Percentiles rank a stretch among this genome's conserved stretches.
Evolutionary conservation across 768 basidiomycete genomes (phyloP).

Genomic region (Pisolithus microcarpus): DNA sequence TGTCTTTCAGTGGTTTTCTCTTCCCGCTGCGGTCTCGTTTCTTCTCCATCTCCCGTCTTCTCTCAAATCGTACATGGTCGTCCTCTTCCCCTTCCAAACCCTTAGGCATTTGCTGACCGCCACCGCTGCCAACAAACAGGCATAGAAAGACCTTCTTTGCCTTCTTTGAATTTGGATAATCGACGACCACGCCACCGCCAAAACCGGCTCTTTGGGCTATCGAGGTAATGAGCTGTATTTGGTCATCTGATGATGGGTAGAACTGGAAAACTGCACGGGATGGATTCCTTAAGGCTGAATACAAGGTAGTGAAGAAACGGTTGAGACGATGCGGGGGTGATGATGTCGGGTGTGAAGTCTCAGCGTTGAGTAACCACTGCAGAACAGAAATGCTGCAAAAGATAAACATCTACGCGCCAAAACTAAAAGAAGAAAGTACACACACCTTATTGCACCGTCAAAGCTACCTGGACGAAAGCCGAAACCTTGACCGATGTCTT

Average conservation of each 20-base stretch:
- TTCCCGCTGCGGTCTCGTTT: conserved; percentile 55
- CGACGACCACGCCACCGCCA: conserved; percentile 92
- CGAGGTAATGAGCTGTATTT: conserved; percentile 90
- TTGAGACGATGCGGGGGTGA: conserved; percentile 80
- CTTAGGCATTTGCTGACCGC: conserved; percentile 60
- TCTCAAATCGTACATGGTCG: conserved; percentile 64
- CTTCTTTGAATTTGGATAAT: conserved; percentile 96
- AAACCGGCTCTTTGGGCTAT: conserved; percentile 94
- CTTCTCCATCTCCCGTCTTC: conserved; percentile 62
- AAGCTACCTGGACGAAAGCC: conserved; percentile 96
- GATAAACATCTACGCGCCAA: neutral
- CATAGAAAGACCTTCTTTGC: conserved; percentile 93
- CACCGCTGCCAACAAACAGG: conserved; percentile 81
- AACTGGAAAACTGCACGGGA: conserved; percentile 88
- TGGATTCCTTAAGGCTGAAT: conserved; percentile 79
- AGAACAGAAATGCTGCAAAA: conserved; percentile 87
- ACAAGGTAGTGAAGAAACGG: conserved; percentile 89
- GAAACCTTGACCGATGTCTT: conserved; percentile 97
- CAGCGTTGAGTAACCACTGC: conserved; percentile 97
- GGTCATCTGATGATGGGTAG: conserved; percentile 95
- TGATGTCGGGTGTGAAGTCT: conserved; percentile 82
- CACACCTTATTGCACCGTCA: conserved; percentile 93
- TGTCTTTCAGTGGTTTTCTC: conserved; percentile 65
- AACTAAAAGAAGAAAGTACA: neutral
- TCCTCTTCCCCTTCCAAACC: conserved; percentile 69